Percentiles rank a stretch among this genome's conserved stretches.
phyloP scores from a whole-genome alignment of 225 moss, liverwort and hornwort genomes.

The Pseudisothecium myosuroides region DNA sequence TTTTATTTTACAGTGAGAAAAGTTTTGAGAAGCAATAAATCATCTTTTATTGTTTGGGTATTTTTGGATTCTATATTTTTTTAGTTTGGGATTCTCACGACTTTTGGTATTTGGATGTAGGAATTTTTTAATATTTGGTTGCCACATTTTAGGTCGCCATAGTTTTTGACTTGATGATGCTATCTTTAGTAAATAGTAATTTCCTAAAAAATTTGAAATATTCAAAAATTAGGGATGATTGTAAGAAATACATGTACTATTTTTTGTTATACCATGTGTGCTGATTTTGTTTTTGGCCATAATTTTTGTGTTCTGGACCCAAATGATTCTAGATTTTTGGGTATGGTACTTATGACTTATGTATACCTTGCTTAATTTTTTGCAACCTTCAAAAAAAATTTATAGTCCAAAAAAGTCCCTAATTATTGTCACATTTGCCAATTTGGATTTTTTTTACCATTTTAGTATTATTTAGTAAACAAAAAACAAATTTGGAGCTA shows the following conservation, averaged over 20 bases:
- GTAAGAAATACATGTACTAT: no score
- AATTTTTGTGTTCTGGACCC: no score
- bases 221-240: background rate
- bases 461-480: no score
- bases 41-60: background rate
- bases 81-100: fast-evolving
- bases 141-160: background rate
- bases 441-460: no score
- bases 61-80: background rate
- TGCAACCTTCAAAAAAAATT: no score
- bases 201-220: background rate
- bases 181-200: background rate
- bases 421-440: no score
- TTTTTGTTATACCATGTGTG: fast-evolving
- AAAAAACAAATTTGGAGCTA: no score
- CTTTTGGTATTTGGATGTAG: background rate
- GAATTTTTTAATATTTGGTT: background rate
- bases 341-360: no score
- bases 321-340: no score
- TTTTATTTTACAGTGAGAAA: background rate
- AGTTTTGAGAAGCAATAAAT: background rate
- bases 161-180: background rate
- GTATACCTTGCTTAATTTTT: no score
- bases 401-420: no score
- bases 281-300: no score